phyloP scores from a whole-genome alignment of 768 basidiomycete species.

The Podaxis sp. region DNA sequence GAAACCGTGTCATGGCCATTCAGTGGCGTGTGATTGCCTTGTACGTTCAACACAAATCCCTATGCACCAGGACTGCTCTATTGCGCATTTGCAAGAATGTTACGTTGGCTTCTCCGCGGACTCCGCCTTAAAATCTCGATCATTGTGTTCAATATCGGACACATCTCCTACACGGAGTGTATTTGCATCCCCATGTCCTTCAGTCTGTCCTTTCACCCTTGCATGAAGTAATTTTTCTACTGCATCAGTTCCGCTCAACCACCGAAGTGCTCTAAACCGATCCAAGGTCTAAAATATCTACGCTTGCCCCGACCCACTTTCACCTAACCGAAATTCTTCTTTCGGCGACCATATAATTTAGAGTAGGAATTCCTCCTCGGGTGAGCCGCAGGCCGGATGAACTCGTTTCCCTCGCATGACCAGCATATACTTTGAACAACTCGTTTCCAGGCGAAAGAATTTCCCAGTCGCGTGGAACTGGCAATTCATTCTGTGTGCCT shows the following conservation, averaged over 20 bases:
- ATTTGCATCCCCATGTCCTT: background rate
- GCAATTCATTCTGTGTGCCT: no score
- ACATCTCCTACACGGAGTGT: background rate
- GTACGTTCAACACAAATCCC: conserved; percentile 8
- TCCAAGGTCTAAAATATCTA: background rate
- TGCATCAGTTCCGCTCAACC: conserved; percentile 2
- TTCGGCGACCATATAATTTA: no score
- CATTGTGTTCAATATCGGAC: background rate
- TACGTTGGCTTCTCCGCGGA: conserved; percentile 8
- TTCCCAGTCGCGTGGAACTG: background rate
- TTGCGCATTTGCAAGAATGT: background rate
- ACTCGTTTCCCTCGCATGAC: background rate
- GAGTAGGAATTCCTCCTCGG: background rate
- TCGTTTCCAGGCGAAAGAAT: background rate
- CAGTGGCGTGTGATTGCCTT: conserved; percentile 23
- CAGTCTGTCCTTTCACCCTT: conserved; percentile 3
- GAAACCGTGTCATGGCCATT: conserved; percentile 52
- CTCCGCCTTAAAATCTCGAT: background rate
- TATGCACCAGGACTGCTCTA: background rate
- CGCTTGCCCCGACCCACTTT: no score
- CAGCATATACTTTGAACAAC: background rate
- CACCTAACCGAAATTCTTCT: no score
- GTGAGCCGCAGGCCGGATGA: background rate
- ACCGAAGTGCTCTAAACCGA: background rate
- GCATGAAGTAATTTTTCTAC: background rate